A percentile compares a stretch with the other conserved stretches of the same genome.
Conservation (phyloP, 139 green algal species). For the Chlorella sp. region DNA sequence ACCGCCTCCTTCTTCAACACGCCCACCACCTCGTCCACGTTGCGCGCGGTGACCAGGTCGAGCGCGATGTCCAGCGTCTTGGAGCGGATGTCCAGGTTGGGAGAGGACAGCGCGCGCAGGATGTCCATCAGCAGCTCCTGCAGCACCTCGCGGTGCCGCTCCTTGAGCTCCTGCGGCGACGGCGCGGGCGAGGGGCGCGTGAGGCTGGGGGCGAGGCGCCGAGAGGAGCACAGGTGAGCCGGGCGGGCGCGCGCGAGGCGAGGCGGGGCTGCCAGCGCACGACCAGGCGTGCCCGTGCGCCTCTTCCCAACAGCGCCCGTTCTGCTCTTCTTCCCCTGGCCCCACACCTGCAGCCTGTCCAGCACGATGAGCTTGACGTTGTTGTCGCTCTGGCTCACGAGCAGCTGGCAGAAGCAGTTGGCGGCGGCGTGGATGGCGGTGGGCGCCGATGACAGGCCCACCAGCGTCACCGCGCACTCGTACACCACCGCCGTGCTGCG, state of each 20-base stretch:
- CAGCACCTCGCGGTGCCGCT: slow-evolving; percentile 79
- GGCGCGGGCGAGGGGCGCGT: not conserved
- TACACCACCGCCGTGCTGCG: slow-evolving; percentile 91
- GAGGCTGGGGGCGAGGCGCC: slow-evolving; percentile 20
- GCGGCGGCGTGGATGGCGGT: slow-evolving; percentile 94
- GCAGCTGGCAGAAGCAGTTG: slow-evolving; percentile 97
- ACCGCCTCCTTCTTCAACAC: slow-evolving; percentile 98
- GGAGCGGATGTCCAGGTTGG: slow-evolving; percentile 93
- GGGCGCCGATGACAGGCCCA: slow-evolving; percentile 89
- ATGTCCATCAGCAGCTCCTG: slow-evolving; percentile 98
- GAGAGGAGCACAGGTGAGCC: no score
- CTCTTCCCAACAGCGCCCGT: no score
- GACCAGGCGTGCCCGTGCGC: no score
- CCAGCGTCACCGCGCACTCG: slow-evolving; percentile 92
- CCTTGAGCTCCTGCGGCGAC: slow-evolving; percentile 72
- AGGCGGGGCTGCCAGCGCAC: no score
- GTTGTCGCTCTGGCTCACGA: slow-evolving; percentile 97
- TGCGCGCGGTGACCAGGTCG: slow-evolving; percentile 89
- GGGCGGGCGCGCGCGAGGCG: no score
- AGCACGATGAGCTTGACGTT: slow-evolving; percentile 99
- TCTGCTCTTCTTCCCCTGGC: not conserved
- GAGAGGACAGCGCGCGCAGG: slow-evolving; percentile 85
- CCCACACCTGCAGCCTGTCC: slow-evolving; percentile 75
- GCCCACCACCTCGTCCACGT: slow-evolving; percentile 90
- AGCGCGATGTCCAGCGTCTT: slow-evolving; percentile 96